Percentiles rank a stretch among this genome's conserved stretches.
These are phyloP conservation scores for Williopsis jadinii DNA, from an alignment of 1,139 yeast species.

Conservation along the genomic window DNA sequence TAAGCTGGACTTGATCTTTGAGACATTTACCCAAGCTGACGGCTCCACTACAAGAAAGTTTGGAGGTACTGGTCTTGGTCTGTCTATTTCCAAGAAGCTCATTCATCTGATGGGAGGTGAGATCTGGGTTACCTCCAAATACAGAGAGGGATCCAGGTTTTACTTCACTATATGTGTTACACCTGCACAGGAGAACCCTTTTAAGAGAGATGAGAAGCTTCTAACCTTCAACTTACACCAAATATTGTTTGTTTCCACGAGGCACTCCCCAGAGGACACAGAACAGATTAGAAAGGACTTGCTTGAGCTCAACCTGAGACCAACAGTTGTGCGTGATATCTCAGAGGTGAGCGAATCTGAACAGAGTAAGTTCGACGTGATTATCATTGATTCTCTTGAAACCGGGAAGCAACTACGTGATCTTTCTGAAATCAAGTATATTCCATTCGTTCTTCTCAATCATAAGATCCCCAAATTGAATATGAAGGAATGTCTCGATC, in stretches of 20 bases:
- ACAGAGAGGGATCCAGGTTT: slow-evolving; percentile 77
- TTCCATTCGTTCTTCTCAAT: slow-evolving; percentile 71
- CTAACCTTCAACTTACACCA: slow-evolving; percentile 69
- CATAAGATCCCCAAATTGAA: slow-evolving; percentile 73
- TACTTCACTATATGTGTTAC: slow-evolving; percentile 74
- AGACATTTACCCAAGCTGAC: slow-evolving; percentile 88
- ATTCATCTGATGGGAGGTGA: slow-evolving; percentile 90
- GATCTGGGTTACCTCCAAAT: slow-evolving; percentile 79
- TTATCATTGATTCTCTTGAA: slow-evolving; percentile 73
- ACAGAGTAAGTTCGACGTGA: slow-evolving; percentile 65
- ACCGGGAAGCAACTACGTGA: slow-evolving; percentile 65
- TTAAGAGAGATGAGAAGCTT: slow-evolving; percentile 64
- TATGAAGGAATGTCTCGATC: slow-evolving; percentile 73
- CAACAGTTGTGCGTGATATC: slow-evolving; percentile 34
- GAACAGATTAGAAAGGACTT: slow-evolving; percentile 32
- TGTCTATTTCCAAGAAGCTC: slow-evolving; percentile 78
- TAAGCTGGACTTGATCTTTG: slow-evolving; percentile 76
- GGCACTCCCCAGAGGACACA: slow-evolving; percentile 46
- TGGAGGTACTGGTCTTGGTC: slow-evolving; percentile 87
- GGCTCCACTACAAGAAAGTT: slow-evolving; percentile 88
- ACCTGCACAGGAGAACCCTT: slow-evolving; percentile 63
- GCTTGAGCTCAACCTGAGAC: slow-evolving; percentile 30
- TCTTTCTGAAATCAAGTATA: slow-evolving; percentile 69
- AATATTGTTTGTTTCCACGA: slow-evolving; percentile 64
- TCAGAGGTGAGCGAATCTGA: slow-evolving; percentile 36